These are phyloP conservation scores for Coemansia guatemalensis DNA, from an alignment of 192 early-diverging fungal genomes.

Conservation along the genomic window DNA sequence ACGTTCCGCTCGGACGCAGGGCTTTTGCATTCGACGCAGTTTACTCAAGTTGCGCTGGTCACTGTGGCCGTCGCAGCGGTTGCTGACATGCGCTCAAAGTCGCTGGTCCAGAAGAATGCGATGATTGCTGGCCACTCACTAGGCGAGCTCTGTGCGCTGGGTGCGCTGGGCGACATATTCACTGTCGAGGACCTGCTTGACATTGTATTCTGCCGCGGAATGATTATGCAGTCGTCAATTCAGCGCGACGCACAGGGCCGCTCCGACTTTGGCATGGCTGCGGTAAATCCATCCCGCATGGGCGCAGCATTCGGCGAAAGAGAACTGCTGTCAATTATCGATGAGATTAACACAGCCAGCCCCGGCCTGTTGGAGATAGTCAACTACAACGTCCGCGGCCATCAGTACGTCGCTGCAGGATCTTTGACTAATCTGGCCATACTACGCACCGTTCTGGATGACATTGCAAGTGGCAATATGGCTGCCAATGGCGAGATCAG, in stretches of 20 bases:
- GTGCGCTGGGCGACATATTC: conserved; percentile 69
- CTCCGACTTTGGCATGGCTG: conserved; percentile 92
- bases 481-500: not conserved
- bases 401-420: conserved; percentile 93
- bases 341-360: conserved; percentile 69
- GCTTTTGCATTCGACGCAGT: conserved; percentile 87
- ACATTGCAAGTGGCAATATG: conserved; percentile 10
- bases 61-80: conserved; percentile 85
- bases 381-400: conserved; percentile 93
- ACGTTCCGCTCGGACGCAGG: conserved; percentile 79
- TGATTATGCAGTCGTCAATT: conserved; percentile 93
- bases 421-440: conserved; percentile 76
- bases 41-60: conserved; percentile 84
- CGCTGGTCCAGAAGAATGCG: conserved; percentile 71
- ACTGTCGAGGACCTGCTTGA: conserved; percentile 77
- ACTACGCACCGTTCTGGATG: conserved; percentile 82
- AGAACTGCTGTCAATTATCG: conserved; percentile 60
- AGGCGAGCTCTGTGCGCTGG: conserved; percentile 86
- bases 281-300: conserved; percentile 84
- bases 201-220: conserved; percentile 91
- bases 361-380: conserved; percentile 84
- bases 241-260: conserved; percentile 70
- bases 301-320: conserved; percentile 66
- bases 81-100: conserved; percentile 81
- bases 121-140: conserved; percentile 90